Evolutionary conservation across 225 moss, liverwort and hornwort genomes (phyloP), one percentile per base, ranked within the genome.

Genomic region (Lunularia cruciata): DNA sequence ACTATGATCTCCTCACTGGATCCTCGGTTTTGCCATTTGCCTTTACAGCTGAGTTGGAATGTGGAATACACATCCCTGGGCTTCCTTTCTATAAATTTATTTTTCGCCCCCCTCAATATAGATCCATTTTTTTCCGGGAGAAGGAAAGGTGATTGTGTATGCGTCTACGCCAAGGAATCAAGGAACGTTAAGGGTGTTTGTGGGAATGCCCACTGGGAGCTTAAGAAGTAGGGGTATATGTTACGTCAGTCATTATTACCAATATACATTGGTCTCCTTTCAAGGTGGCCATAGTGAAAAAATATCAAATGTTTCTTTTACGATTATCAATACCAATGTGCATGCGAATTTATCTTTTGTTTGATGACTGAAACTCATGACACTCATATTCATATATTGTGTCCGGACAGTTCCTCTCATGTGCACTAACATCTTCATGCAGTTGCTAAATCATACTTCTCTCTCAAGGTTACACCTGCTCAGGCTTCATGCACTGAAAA

Each of bases 191-290:
- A 19, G 66, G 75, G 67, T 71, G 58, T 60, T 66, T 28, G 60
- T 57, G 20, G 10, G 18, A 28, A 46, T 40, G 52, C 52, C 66
- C 66, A 40, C 74, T 52, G 57, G 32, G 57, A 47, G 38, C 39
- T 25, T n/a, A n/a, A n/a, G n/a, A 57, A 66, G 43, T 71, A 75
- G 74, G 71, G 43, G 39, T 66, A 35, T 30, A 57, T 46, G 28
- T 70, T 37, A 46, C 11, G 54, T 53, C 28, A 75, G 65, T 34
- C 42, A 53, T 59, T 64, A 34, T 70, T 71, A 34, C 42, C 67
- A 48, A 48, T 52, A 43, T 73, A 78, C 73, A 69, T 43, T 79
- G 60, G 66, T 75, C 47, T 66, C 70, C 47, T 37, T 39, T 67
- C 28, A 71, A 67, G 71, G 53, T 51, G n/a, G 26, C 53, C 60